Base-by-base conservation (phyloP, 768 basidiomycete genomes). In the Scleroderma citrinum region DNA sequence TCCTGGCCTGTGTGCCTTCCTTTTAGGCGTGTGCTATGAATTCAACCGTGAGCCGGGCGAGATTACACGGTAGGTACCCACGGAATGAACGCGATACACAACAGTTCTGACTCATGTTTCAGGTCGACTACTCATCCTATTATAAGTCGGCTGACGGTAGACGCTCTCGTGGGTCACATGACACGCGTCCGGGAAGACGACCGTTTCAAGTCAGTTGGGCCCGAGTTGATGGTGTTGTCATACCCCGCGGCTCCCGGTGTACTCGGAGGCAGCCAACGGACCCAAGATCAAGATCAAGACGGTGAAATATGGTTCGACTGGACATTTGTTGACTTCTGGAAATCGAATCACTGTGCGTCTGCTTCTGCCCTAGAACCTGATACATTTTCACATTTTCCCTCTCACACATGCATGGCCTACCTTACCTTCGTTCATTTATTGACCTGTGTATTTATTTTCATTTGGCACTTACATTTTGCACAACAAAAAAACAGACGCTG, bases 281-380 rank as follows among this genome's bases (percentile, higher is more conserved):
- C 29, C 4, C 26, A 29, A 8, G 58, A 69, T 24, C 52, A 52
- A 17, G 70, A 72, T 45, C 81, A 81, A 53, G 86, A 89, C 59
- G 88, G 82, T 23, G 92, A 93, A 67, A 76, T 96, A 34, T 98
- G 96, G 96, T 89, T 98, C 61, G 94, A 98, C 65, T 98, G 94
- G 92, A 80, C 85, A 0, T 98, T 98, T 68, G 82, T 96, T 6
- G 96, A 99, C 67, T 99, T 97, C 66, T 94, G 92, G 87, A 98
- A 98, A 71, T 93, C 91, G 40, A 94, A 95, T 61, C 96, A 93
- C 61, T 91, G 95, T 95, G 58, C 63, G 88, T 67, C 21, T 34
- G 17, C 24, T n/a, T 11, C 34, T 12, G 13, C 13, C 13, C 26
- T 8, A 29, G 26, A 35, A 35, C 34, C 31, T n/a, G 12, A 12